phyloP scores from a whole-genome alignment of 208 protist genomes.

The Blechomonas ayalai region DNA sequence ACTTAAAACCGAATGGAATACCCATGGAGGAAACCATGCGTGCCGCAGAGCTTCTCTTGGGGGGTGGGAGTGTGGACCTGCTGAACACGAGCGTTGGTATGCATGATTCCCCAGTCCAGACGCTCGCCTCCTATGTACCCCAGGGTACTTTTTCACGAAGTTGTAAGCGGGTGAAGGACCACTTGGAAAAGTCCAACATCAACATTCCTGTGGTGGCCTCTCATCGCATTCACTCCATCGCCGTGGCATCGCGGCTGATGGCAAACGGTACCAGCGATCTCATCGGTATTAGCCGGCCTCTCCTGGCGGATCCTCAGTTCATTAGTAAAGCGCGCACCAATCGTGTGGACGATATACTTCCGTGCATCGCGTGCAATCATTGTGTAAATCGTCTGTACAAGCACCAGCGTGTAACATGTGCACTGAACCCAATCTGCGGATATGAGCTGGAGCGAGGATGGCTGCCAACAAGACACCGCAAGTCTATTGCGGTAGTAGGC shows the following conservation, averaged over 20 bases:
- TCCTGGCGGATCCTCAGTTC: slow-evolving; percentile 90
- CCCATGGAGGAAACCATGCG: slow-evolving; percentile 77
- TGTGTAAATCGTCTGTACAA: slow-evolving; percentile 91
- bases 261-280: slow-evolving; percentile 74
- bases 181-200: slow-evolving; percentile 17
- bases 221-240: slow-evolving; percentile 87
- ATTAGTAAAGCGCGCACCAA: slow-evolving; percentile 72
- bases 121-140: slow-evolving; percentile 87
- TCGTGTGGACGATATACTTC: slow-evolving; percentile 65
- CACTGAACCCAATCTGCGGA: slow-evolving; percentile 87
- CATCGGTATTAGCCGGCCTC: slow-evolving; percentile 83
- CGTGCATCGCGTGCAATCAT: slow-evolving; percentile 94
- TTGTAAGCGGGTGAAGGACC: slow-evolving; percentile 59
- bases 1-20: slow-evolving; percentile 76
- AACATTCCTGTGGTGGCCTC: slow-evolving; percentile 83
- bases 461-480: slow-evolving; percentile 38
- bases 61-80: slow-evolving; percentile 74
- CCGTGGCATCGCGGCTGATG: slow-evolving; percentile 73
- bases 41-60: slow-evolving; percentile 65
- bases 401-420: slow-evolving; percentile 81
- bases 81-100: slow-evolving; percentile 94
- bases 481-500: slow-evolving; percentile 86
- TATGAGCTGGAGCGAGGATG: slow-evolving; percentile 82
- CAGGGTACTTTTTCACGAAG: slow-evolving; percentile 80
- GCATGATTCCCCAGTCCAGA: slow-evolving; percentile 93